These are phyloP conservation scores for Alliaria petiolata DNA, from an alignment of 345 rosid genomes.

Conservation along the genomic window DNA sequence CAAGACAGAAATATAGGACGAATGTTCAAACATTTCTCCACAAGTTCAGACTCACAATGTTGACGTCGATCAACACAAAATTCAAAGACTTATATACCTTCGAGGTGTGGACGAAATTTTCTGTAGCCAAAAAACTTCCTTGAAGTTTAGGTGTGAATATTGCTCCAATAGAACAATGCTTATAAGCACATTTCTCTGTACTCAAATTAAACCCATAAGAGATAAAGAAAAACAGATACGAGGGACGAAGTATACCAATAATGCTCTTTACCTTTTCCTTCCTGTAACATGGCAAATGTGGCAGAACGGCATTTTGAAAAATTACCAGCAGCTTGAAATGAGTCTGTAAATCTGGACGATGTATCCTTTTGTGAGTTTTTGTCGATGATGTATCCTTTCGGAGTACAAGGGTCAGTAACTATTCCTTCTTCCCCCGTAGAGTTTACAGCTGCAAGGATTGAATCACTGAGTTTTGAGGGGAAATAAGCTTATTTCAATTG, in stretches of 20 bases:
- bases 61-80: neutral
- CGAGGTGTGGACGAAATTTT: conserved; percentile 81
- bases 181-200: conserved; percentile 63
- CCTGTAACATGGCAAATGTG: conserved; percentile 53
- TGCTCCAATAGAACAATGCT: conserved; percentile 69
- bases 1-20: conserved; percentile 2
- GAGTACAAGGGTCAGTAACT: conserved; percentile 75
- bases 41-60: neutral
- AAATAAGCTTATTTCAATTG: too few species aligned
- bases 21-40: neutral
- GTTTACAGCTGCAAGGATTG: conserved; percentile 41
- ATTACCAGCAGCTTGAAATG: conserved; percentile 65
- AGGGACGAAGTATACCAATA: neutral
- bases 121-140: conserved; percentile 84
- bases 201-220: conserved; percentile 6
- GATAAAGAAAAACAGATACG: neutral
- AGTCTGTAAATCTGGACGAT: conserved; percentile 28
- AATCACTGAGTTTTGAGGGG: too few species aligned
- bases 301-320: conserved; percentile 89
- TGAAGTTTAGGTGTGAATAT: conserved; percentile 70
- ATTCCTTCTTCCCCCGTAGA: conserved; percentile 37
- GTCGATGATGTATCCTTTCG: conserved; percentile 54
- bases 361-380: conserved; percentile 33
- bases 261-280: conserved; percentile 58
- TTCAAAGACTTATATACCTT: conserved; percentile 52